Conservation (phyloP, 257 asterid genomes). For the Nicotiana benthamiana region DNA sequence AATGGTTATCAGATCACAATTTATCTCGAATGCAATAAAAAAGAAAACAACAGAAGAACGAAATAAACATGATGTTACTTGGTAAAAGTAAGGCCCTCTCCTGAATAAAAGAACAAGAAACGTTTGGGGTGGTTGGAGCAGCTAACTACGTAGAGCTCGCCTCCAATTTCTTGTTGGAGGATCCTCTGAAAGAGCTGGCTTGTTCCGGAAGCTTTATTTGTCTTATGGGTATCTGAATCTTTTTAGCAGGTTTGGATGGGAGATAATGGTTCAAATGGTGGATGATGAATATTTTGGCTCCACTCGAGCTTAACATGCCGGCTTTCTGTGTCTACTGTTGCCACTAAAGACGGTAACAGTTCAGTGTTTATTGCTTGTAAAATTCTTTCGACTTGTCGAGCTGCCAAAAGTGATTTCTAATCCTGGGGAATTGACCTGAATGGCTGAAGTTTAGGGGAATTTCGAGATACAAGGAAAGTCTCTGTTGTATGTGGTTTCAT, state of each 20-base stretch:
- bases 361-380: neutral
- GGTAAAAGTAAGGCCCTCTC: neutral
- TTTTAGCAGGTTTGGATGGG: slow-evolving; percentile 9
- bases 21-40: neutral
- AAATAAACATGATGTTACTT: neutral
- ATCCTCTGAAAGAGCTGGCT: neutral
- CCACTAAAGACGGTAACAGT: neutral
- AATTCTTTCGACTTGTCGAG: neutral
- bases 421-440: neutral
- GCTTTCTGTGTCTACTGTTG: neutral
- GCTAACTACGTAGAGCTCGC: neutral
- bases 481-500: neutral
- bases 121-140: neutral
- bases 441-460: neutral
- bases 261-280: neutral
- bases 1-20: neutral
- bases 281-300: slow-evolving; percentile 1
- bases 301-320: slow-evolving; percentile 2
- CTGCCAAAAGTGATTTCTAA: slow-evolving; percentile 5
- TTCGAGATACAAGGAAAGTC: neutral
- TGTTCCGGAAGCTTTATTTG: neutral
- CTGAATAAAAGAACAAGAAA: neutral
- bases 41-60: neutral
- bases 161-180: neutral
- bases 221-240: neutral